These are phyloP conservation scores for Naegleria lovaniensis DNA, from an alignment of 208 protist species.

Conservation along the genomic window DNA sequence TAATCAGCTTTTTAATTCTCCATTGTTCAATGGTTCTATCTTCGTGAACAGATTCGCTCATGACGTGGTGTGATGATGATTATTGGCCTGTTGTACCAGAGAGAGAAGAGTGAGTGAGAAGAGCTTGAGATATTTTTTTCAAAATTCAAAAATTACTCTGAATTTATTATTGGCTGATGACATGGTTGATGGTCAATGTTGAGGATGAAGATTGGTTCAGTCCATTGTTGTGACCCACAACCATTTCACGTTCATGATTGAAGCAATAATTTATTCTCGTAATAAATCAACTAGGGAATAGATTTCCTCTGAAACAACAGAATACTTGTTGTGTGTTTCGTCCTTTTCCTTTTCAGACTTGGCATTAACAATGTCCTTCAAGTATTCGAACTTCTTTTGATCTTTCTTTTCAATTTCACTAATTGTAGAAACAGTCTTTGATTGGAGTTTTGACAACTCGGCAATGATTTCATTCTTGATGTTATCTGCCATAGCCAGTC, in stretches of 20 bases:
- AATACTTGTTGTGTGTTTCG: not conserved
- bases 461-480: not conserved
- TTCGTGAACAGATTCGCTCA: constrained; percentile 19
- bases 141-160: not conserved
- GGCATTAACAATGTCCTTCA: not conserved
- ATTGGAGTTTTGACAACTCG: not conserved
- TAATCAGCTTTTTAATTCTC: constrained; percentile 98
- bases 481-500: not conserved
- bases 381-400: not conserved
- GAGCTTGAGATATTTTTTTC: not conserved
- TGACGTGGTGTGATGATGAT: not conserved
- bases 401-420: not conserved
- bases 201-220: too few relatives aligned
- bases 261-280: constrained; percentile 5
- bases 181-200: too few relatives aligned
- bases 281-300: not conserved
- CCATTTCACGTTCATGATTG: too few relatives aligned
- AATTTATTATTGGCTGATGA: too few relatives aligned
- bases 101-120: not conserved
- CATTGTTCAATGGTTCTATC: constrained; percentile 94
- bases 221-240: too few relatives aligned
- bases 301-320: not conserved
- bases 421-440: not conserved
- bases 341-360: not conserved
- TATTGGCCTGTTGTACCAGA: too few relatives aligned